Base-by-base conservation (phyloP, 306 rosid genomes). In the Ormosia emarginata region DNA sequence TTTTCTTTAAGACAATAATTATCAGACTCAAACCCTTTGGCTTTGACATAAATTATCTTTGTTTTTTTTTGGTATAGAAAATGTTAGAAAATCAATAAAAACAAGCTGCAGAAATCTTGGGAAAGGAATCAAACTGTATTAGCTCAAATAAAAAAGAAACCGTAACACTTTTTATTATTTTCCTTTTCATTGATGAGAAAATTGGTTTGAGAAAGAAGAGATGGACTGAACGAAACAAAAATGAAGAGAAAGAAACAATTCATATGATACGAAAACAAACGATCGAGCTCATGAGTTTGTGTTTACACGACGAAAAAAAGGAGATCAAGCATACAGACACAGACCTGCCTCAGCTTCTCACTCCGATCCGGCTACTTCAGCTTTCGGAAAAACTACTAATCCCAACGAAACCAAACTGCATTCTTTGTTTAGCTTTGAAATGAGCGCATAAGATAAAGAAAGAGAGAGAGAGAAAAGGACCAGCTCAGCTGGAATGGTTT, bases 351-450 rank as follows among this genome's bases (percentile, higher is more conserved):
- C 79, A 80, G 77, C 13, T 66, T 79, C 71, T 49, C 75, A 32
- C 87, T 24, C 24, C 24, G 24, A 24, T 83, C 91, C 88, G 85
- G 83, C 81, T 66, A 85, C 89, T 80, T 88, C 85, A 91, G 90
- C 87, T 91, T 89, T 87, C 74, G 88, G 92, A 84, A 85, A 89
- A 62, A 29, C 82, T 90, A 69, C 84, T 44, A 87, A 86, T 85
- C 90, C 91, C 89, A 90, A 90, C 86, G 87, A 90, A 89, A 85
- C 81, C 82, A 68, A 85, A 87, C 49, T 71, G 39, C 79, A 52
- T 69, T 81, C 84, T 90, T 86, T 87, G 89, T 81, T 56, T 29
- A 74, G 39, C 81, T 72, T 80, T 66, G 75, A 66, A 58, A 81
- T 8, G 33, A 34, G 39, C 44, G 67, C 71, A 75, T 37, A 67